Evolutionary conservation across 768 basidiomycete genomes (phyloP).

Genomic region (Baorangia bicolor): DNA sequence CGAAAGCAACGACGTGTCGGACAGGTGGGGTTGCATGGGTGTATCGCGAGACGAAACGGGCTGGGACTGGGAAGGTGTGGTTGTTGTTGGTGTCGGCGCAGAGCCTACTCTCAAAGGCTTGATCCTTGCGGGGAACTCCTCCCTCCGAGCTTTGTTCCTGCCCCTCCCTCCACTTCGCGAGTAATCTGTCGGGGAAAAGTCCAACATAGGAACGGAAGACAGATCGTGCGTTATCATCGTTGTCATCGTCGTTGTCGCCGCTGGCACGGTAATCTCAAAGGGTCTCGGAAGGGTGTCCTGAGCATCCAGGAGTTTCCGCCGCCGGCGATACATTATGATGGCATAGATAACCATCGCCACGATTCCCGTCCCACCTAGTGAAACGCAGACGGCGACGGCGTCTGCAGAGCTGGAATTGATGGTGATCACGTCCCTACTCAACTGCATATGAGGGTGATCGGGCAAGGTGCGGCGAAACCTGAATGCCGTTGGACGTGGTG

Average conservation of each 20-base stretch:
- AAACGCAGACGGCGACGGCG: slow-evolving; percentile 21
- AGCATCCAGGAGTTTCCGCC: slow-evolving; percentile 7
- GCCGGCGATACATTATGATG: slow-evolving; percentile 20
- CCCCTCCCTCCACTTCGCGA: background rate
- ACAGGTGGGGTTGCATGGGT: background rate
- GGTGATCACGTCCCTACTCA: background rate
- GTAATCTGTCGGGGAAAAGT: slow-evolving; percentile 3
- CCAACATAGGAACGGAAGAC: background rate
- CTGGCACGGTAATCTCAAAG: slow-evolving; percentile 15
- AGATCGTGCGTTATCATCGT: background rate
- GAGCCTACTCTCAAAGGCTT: background rate
- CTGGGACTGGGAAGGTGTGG: background rate
- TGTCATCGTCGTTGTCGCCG: background rate
- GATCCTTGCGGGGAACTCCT: background rate
- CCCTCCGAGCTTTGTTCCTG: background rate
- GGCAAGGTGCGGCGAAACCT: background rate
- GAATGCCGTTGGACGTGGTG: background rate
- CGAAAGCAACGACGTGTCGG: slow-evolving; percentile 1
- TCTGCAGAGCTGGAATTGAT: background rate
- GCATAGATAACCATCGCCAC: slow-evolving; percentile 10
- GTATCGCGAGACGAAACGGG: background rate
- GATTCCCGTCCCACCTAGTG: slow-evolving; percentile 22
- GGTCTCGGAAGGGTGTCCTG: slow-evolving; percentile 31
- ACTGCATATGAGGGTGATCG: slow-evolving; percentile 6
- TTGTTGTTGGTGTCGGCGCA: background rate